Evolutionary conservation across 2,329 filamentous ascomycete genomes (phyloP), one percentile per base, ranked within the genome.

Genomic region (Conoideocrella luteorostrata): DNA sequence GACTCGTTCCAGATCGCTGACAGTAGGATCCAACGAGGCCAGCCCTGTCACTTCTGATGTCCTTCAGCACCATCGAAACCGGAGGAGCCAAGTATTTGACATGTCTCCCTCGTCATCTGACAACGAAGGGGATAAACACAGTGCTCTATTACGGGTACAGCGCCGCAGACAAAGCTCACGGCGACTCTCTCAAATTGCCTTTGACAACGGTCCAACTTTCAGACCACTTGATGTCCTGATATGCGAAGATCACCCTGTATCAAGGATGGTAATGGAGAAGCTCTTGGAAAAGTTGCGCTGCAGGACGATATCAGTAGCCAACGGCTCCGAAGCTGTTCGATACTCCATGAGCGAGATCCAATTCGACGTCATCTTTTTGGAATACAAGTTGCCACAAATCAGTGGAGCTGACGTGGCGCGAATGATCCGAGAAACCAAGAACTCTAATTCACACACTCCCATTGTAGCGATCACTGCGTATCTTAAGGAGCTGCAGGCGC

Each of bases 211-310:
- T 0, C 93, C 93, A 3, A 78, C 83, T 28, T 98, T 96, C 66
- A 79, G 93, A 23, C 89, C 93, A 2, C 68, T 98, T 41, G 93
- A 98, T 63, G 86, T 98, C 5, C 73, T 98, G 41, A 95, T 98
- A 41, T 97, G 93, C 60, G 93, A 98, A 66, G 93, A 98, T 57
- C 93, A 98, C 61, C 93, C 93, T 0, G 91, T 98, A 4, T 95
- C 93, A 5, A 80, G 91, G 18, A 82, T 98, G 71, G 91, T 98
- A n/a, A 97, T 98, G 91, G 93, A 98, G 60, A 93, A 95, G 56
- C 70, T 98, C 7, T 75, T 98, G 41, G 93, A 98, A 63, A 98
- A 97, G 66, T 72, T 97, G 28, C 85, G 88, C 28, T 98, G 93
- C 57, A 86, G 93, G 33, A 96, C 91, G 7, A 93, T 98, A 56